Evolutionary conservation across 106 monocot species (phyloP).

Genomic region (Gastrodia elata): DNA sequence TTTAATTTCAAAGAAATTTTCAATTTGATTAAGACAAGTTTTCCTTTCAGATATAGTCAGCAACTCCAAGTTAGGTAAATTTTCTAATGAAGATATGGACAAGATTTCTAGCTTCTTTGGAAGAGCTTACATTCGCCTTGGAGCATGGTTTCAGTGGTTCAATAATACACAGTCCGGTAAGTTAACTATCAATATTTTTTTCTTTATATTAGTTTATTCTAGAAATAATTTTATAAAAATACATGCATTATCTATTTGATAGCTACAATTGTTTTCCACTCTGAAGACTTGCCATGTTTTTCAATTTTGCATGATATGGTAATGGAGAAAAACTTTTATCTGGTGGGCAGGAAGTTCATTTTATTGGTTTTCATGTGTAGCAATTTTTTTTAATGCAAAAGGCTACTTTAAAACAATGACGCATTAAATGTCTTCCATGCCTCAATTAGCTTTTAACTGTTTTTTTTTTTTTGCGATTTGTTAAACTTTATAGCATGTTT

Average conservation of each 20-base stretch:
- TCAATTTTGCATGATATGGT: background rate
- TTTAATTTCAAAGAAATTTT: background rate
- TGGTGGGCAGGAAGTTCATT: background rate
- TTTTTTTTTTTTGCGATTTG: no score
- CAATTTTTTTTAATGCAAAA: no score
- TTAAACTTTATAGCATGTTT: no score
- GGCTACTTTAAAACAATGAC: no score
- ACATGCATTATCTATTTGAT: background rate
- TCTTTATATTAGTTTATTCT: background rate
- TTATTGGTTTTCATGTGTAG: no score
- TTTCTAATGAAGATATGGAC: slow-evolving; percentile 34
- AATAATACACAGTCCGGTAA: slow-evolving; percentile 84
- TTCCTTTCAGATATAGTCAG: slow-evolving; percentile 47
- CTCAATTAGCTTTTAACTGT: no score
- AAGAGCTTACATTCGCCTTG: slow-evolving; percentile 71
- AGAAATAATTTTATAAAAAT: background rate
- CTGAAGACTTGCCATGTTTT: background rate
- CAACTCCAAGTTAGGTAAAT: slow-evolving; percentile 21
- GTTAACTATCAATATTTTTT: slow-evolving; percentile 1
- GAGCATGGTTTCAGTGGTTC: slow-evolving; percentile 91
- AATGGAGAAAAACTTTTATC: background rate
- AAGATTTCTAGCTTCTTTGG: slow-evolving; percentile 55
- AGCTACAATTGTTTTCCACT: background rate
- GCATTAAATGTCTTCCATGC: no score
- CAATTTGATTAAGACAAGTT: slow-evolving; percentile 5